These are phyloP conservation scores for Microbotryum violaceum DNA, from an alignment of 1,284 basidiomycete species.

Conservation along the genomic window DNA sequence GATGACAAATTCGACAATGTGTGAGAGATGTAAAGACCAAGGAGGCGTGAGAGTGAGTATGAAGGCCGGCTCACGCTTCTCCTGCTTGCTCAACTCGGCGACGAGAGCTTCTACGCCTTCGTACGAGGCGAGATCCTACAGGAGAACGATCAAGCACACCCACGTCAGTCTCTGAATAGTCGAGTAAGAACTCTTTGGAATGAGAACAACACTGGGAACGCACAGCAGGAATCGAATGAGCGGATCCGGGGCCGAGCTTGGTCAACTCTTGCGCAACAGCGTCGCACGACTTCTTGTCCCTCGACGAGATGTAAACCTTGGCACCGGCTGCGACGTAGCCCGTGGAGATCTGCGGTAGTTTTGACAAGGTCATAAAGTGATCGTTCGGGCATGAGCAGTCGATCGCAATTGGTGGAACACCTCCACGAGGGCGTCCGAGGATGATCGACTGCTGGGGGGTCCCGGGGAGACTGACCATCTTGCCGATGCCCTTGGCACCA, in stretches of 20 bases:
- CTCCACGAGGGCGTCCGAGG: not conserved
- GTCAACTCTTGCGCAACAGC: conserved; percentile 54
- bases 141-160: conserved; percentile 53
- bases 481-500: conserved; percentile 47
- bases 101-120: conserved; percentile 55
- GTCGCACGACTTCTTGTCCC: conserved; percentile 53
- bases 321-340: conserved; percentile 60
- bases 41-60: not conserved
- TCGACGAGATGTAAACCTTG: conserved; percentile 63
- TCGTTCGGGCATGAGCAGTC: conserved; percentile 53
- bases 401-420: not conserved
- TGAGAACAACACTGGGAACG: too few relatives aligned
- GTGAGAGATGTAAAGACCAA: conserved; percentile 29
- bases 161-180: too few relatives aligned
- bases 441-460: not conserved
- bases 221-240: too few relatives aligned
- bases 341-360: conserved; percentile 53
- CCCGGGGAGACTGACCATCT: conserved; percentile 8
- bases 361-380: too few relatives aligned
- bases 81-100: conserved; percentile 49
- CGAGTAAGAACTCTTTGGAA: too few relatives aligned
- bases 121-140: conserved; percentile 54
- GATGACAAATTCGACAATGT: conserved; percentile 14
- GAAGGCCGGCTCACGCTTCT: conserved; percentile 42
- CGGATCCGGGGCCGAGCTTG: conserved; percentile 47